Conservation (phyloP, 2,329 filamentous ascomycete genomes). For the Arthrobotrys iridis region DNA sequence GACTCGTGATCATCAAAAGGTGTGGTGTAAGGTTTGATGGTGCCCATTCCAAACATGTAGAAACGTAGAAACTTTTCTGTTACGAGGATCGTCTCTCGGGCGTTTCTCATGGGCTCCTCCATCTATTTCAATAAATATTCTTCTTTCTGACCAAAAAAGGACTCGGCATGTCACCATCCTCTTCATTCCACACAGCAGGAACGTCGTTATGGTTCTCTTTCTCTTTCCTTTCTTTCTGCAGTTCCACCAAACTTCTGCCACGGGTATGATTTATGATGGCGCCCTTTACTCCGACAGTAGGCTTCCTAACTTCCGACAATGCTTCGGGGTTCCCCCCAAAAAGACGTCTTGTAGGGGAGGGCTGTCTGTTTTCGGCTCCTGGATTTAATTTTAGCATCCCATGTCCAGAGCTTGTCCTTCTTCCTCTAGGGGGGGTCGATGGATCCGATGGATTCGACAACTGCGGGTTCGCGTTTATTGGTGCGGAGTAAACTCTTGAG, state of each 20-base stretch:
- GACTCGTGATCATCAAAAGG: constrained; percentile 13
- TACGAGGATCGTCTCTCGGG: neutral
- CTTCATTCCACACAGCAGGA: constrained; percentile 14
- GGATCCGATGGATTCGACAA: constrained; percentile 33
- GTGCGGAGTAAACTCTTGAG: constrained; percentile 36
- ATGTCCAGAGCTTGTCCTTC: constrained; percentile 19
- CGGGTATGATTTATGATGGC: constrained; percentile 26
- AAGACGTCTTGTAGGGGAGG: constrained; percentile 35
- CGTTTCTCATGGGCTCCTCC: neutral
- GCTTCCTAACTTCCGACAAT: constrained; percentile 10
- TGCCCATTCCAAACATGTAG: neutral
- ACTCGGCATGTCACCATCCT: constrained; percentile 40
- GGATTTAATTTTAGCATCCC: constrained; percentile 41
- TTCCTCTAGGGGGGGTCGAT: constrained; percentile 42
- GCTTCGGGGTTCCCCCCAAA: neutral
- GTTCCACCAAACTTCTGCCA: constrained; percentile 14
- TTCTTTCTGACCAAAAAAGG: constrained; percentile 20
- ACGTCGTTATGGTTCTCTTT: constrained; percentile 28
- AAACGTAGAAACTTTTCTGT: neutral
- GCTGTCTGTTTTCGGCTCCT: constrained; percentile 39
- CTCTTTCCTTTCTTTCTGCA: constrained; percentile 36
- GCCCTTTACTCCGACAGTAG: constrained; percentile 16
- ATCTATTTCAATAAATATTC: neutral
- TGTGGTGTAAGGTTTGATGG: neutral
- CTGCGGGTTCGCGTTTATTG: constrained; percentile 35